These are phyloP conservation scores for Ilyonectria mors-panacis DNA, from an alignment of 2,329 filamentous ascomycete genomes.

Conservation along the genomic window DNA sequence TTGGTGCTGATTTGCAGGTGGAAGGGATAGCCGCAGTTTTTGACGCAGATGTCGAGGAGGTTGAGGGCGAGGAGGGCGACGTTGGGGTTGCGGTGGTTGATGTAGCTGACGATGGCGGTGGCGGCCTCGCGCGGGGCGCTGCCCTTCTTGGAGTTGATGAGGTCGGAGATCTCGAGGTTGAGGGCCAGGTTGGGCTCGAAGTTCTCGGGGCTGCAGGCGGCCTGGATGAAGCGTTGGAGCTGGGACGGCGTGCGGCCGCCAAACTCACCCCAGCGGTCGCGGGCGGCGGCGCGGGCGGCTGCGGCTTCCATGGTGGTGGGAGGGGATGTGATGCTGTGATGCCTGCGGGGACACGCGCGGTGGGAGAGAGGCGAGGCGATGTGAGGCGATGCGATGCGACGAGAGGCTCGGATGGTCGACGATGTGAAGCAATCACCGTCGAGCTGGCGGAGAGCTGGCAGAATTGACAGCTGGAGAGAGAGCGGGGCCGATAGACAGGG, in stretches of 20 bases:
- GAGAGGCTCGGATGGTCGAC: neutral
- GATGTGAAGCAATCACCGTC: slow-evolving; percentile 8
- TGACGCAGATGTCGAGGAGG: slow-evolving; percentile 98
- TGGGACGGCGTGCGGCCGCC: slow-evolving; percentile 85
- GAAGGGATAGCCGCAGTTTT: slow-evolving; percentile 99
- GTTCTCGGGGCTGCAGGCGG: slow-evolving; percentile 96
- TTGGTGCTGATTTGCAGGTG: slow-evolving; percentile 99
- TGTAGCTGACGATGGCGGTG: slow-evolving; percentile 90
- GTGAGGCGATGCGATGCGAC: neutral
- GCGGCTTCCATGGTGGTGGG: slow-evolving; percentile 84
- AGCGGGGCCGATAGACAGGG: slow-evolving; percentile 24
- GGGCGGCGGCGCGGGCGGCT: slow-evolving; percentile 93
- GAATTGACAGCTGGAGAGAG: slow-evolving; percentile 6
- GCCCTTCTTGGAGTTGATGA: slow-evolving; percentile 98
- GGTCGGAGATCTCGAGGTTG: slow-evolving; percentile 95
- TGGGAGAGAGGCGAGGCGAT: neutral
- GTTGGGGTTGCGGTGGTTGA: slow-evolving; percentile 98
- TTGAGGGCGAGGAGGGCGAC: slow-evolving; percentile 91
- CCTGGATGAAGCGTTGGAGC: slow-evolving; percentile 94
- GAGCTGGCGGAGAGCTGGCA: slow-evolving; percentile 7
- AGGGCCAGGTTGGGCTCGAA: slow-evolving; percentile 98
- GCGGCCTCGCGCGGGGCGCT: slow-evolving; percentile 95
- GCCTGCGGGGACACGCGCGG: neutral
- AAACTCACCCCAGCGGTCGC: slow-evolving; percentile 90
- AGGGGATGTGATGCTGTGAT: slow-evolving; percentile 3